Evolutionary conservation across 192 early-diverging fungal species (phyloP).

Genomic region (Chytriomyces sp.): DNA sequence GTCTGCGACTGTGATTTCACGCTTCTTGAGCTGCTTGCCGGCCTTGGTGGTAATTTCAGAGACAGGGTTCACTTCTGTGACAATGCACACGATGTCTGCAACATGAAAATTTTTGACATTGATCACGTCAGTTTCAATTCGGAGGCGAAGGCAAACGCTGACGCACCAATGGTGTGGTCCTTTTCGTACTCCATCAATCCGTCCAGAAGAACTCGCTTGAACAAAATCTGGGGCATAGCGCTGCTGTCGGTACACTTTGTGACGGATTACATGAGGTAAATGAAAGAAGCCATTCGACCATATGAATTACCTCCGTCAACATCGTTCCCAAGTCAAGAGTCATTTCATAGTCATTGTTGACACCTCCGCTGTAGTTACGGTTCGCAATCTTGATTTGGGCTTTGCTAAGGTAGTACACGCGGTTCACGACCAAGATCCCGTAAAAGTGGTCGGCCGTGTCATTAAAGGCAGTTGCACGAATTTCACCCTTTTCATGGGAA

Average conservation of each 20-base stretch:
- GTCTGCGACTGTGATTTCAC: constrained; percentile 84
- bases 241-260: constrained; percentile 57
- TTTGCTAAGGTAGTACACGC: constrained; percentile 81
- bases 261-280: not conserved
- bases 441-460: constrained; percentile 80
- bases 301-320: constrained; percentile 58
- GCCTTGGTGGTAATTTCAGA: constrained; percentile 61
- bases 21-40: constrained; percentile 74
- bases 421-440: constrained; percentile 73
- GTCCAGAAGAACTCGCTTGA: constrained; percentile 71
- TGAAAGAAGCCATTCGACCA: not conserved
- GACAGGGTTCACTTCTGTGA: constrained; percentile 65
- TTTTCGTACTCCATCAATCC: constrained; percentile 72
- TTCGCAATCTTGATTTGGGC: constrained; percentile 81
- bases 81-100: constrained; percentile 81
- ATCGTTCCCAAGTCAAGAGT: constrained; percentile 71
- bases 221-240: constrained; percentile 57
- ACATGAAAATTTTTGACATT: constrained; percentile 5
- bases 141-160: not conserved
- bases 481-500: constrained; percentile 85
- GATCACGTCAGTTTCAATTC: not conserved
- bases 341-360: constrained; percentile 93
- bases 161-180: constrained; percentile 62
- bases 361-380: constrained; percentile 67
- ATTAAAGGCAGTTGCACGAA: constrained; percentile 92